phyloP scores from a whole-genome alignment of 2,329 filamentous ascomycete genomes.

The Helotiales sp. region DNA sequence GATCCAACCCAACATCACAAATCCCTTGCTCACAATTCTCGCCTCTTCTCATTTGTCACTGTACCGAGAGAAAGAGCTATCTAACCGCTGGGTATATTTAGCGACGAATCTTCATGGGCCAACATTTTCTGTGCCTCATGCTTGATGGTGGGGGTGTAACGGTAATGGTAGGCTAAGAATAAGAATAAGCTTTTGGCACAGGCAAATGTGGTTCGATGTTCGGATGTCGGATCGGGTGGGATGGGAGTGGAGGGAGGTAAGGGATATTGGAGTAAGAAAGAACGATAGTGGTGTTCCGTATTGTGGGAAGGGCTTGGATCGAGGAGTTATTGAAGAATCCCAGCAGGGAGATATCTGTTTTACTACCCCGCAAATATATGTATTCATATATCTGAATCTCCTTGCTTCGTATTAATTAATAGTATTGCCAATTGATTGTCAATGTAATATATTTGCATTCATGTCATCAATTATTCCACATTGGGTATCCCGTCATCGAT shows the following conservation, averaged over 20 bases:
- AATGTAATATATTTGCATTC: background rate
- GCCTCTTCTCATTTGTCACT: background rate
- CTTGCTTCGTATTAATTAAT: no score
- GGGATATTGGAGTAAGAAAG: background rate
- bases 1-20: background rate
- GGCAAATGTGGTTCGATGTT: no score
- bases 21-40: background rate
- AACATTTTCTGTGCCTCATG: no score
- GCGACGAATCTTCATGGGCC: background rate
- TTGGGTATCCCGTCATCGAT: background rate
- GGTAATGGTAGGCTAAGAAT: background rate
- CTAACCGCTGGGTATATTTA: background rate
- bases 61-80: background rate
- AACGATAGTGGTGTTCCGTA: no score
- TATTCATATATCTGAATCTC: background rate
- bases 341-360: background rate
- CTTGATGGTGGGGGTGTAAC: no score
- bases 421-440: background rate
- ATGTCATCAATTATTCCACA: background rate
- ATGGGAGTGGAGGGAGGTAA: no score
- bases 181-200: background rate
- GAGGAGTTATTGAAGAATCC: background rate
- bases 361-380: background rate
- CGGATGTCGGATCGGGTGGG: no score
- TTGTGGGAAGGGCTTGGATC: background rate